Percentiles rank a stretch among this genome's conserved stretches.
Conservation (phyloP, 2,329 filamentous ascomycete genomes). For the Exophiala sp. region DNA sequence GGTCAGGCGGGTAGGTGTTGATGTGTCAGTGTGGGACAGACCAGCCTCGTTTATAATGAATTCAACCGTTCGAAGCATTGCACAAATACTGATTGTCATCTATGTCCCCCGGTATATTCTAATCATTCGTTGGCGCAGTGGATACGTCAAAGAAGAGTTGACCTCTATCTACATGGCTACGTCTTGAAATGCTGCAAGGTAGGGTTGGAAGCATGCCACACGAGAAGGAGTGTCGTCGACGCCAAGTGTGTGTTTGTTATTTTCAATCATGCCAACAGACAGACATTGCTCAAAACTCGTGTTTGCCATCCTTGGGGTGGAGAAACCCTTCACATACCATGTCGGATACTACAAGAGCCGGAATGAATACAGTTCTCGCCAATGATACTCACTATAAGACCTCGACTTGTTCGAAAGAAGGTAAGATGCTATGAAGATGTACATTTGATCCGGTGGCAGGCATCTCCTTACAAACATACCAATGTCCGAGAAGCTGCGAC, state of each 20-base stretch:
- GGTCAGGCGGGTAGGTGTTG: too few relatives aligned
- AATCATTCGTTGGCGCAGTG: neutral
- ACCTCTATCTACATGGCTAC: conserved; percentile 1
- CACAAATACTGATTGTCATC: neutral
- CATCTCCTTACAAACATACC: neutral
- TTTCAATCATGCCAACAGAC: too few relatives aligned
- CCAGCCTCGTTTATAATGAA: too few relatives aligned
- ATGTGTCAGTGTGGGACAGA: too few relatives aligned
- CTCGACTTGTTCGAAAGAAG: neutral
- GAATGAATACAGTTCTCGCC: too few relatives aligned
- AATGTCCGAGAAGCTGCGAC: neutral
- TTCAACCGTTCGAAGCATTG: neutral
- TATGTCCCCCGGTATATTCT: too few relatives aligned
- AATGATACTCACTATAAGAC: neutral
- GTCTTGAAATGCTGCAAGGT: conserved; percentile 1
- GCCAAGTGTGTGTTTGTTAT: too few relatives aligned
- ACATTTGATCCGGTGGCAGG: neutral
- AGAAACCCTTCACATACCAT: too few relatives aligned
- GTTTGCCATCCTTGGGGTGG: too few relatives aligned
- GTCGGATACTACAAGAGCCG: too few relatives aligned
- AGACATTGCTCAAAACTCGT: too few relatives aligned
- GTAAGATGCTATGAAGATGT: too few relatives aligned
- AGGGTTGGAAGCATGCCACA: neutral
- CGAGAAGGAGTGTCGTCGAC: neutral
- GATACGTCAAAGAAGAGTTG: neutral